A percentile compares a stretch with the other conserved stretches of the same genome.
Conservation (phyloP, 2,329 filamentous ascomycete genomes). For the Monosporascus sp. region DNA sequence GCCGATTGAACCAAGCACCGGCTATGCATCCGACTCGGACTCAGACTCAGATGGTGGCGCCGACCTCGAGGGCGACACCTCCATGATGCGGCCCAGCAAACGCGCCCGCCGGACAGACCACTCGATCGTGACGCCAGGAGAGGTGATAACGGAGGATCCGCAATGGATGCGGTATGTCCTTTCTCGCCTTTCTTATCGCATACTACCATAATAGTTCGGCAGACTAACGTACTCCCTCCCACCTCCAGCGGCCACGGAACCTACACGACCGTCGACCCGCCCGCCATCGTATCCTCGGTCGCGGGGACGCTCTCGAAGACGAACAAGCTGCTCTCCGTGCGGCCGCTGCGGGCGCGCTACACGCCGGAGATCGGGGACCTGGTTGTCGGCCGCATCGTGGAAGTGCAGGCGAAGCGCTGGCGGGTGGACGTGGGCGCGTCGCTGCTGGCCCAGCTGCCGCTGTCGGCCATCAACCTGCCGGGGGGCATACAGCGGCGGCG, state of each 20-base stretch:
- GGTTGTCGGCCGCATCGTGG: constrained; percentile 86
- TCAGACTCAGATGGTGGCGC: constrained; percentile 42
- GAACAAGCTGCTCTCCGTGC: constrained; percentile 93
- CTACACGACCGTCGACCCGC: constrained; percentile 59
- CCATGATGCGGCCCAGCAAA: constrained; percentile 38
- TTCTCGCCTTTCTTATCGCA: not conserved
- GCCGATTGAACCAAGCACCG: constrained; percentile 9
- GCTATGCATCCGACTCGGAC: constrained; percentile 15
- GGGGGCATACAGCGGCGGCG: constrained; percentile 87
- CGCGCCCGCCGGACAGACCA: constrained; percentile 28
- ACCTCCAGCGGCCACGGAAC: constrained; percentile 80
- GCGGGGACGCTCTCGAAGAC: constrained; percentile 88
- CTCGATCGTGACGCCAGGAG: constrained; percentile 79
- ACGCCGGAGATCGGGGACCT: constrained; percentile 94
- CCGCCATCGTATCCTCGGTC: constrained; percentile 80
- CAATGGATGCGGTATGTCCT: constrained; percentile 81
- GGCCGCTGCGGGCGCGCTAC: constrained; percentile 86
- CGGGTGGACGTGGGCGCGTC: constrained; percentile 89
- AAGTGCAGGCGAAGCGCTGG: constrained; percentile 92
- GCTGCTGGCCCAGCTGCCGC: constrained; percentile 76
- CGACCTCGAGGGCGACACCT: constrained; percentile 39
- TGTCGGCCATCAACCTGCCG: constrained; percentile 89
- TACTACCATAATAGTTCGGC: not conserved
- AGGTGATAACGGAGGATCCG: constrained; percentile 82
- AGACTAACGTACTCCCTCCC: constrained; percentile 2